A percentile compares a stretch with the other conserved stretches of the same genome.
Conservation (phyloP, 768 basidiomycete species). For the Chiua virens region DNA sequence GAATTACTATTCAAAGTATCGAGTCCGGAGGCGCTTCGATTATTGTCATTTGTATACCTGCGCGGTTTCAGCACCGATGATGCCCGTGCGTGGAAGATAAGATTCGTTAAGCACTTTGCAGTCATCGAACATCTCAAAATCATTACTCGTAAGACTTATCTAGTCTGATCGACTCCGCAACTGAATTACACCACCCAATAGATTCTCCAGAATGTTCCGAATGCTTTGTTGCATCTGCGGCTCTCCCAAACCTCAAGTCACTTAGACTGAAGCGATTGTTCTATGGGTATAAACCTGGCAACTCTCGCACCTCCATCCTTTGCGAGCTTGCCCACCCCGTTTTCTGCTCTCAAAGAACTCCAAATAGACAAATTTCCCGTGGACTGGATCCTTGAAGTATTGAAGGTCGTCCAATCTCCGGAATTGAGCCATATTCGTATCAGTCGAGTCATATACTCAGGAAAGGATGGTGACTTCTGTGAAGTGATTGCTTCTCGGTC, state of each 20-base stretch:
- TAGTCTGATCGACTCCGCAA: not conserved
- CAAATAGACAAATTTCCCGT: no score
- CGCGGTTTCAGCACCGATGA: conserved; percentile 12
- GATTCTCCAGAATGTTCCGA: conserved; percentile 13
- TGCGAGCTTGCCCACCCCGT: no score
- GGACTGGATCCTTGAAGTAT: no score
- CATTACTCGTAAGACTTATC: conserved; percentile 14
- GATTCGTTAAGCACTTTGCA: conserved; percentile 12
- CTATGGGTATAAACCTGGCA: no score
- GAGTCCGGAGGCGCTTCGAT: not conserved
- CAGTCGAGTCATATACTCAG: no score
- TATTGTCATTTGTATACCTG: conserved; percentile 17
- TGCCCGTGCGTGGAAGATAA: conserved; percentile 13
- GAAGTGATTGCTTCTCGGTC: no score
- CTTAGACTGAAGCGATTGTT: conserved; percentile 1
- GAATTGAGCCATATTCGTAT: no score
- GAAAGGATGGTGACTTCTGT: no score
- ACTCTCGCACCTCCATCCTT: no score
- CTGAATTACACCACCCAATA: conserved; percentile 7
- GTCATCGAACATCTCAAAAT: conserved; percentile 13
- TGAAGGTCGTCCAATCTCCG: no score
- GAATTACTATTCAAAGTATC: conserved; percentile 13
- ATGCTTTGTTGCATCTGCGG: conserved; percentile 10
- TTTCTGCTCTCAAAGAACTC: no score
- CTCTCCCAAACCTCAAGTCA: conserved; percentile 15